phyloP scores from a whole-genome alignment of 2,329 filamentous ascomycete species.

The Sporothrix dimorphospora region DNA sequence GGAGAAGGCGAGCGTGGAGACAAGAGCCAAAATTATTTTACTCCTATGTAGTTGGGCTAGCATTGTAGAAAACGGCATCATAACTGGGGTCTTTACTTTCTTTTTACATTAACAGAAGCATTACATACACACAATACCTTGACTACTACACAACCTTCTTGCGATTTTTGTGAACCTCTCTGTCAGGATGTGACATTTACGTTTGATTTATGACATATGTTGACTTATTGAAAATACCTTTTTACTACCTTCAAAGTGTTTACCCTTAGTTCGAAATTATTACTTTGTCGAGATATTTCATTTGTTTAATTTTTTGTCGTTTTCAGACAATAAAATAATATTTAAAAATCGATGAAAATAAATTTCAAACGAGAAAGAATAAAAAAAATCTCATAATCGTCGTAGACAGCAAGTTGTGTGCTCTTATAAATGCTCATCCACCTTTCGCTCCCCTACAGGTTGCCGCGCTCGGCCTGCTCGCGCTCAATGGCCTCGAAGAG shows the following conservation, averaged over 20 bases:
- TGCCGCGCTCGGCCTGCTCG: constrained; percentile 85
- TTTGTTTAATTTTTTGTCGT: background rate
- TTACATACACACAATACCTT: background rate
- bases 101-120: background rate
- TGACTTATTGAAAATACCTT: too few relatives aligned
- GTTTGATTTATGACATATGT: too few relatives aligned
- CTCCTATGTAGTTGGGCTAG: constrained; percentile 15
- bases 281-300: background rate
- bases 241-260: too few relatives aligned
- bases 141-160: background rate
- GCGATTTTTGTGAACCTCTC: background rate
- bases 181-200: too few relatives aligned
- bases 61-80: constrained; percentile 25
- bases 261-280: too few relatives aligned
- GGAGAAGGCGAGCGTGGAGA: background rate
- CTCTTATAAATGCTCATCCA: background rate
- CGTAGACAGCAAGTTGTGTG: background rate
- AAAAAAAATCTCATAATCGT: background rate
- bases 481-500: constrained; percentile 94
- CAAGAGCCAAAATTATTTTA: background rate
- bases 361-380: background rate
- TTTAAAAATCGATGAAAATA: background rate
- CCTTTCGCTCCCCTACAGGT: constrained; percentile 55
- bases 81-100: background rate
- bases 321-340: background rate